Evolutionary conservation across 2,329 filamentous ascomycete species (phyloP).

Genomic region (Knufia petricola): DNA sequence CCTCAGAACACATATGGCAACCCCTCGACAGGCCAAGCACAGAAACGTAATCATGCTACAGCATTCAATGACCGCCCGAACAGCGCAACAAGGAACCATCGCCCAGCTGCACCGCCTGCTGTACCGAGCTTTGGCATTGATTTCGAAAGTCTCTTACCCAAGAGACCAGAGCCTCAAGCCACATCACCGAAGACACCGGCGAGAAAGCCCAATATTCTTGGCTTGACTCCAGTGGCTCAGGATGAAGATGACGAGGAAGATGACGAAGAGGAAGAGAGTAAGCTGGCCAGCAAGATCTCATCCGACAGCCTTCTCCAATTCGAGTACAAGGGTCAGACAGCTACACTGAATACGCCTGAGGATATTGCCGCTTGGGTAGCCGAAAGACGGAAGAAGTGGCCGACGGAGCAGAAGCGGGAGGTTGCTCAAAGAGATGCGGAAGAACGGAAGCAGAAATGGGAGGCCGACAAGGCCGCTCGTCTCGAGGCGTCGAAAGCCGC

Average conservation of each 20-base stretch:
- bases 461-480: constrained; percentile 49
- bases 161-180: constrained; percentile 9
- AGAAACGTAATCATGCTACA: constrained; percentile 22
- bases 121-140: constrained; percentile 22
- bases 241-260: constrained; percentile 39
- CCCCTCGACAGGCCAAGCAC: constrained; percentile 7
- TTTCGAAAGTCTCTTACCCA: constrained; percentile 16
- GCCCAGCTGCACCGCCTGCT: constrained; percentile 18
- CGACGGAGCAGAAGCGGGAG: constrained; percentile 60
- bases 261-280: constrained; percentile 37
- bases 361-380: constrained; percentile 73
- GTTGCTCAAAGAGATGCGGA: constrained; percentile 31
- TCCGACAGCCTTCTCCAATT: constrained; percentile 35
- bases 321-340: constrained; percentile 47
- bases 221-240: constrained; percentile 37
- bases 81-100: constrained; percentile 9
- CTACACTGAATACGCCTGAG: constrained; percentile 45
- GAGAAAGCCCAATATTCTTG: constrained; percentile 38
- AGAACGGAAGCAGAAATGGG: constrained; percentile 54
- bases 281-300: constrained; percentile 26
- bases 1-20: constrained; percentile 5
- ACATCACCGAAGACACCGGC: constrained; percentile 30
- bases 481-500: constrained; percentile 32
- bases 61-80: constrained; percentile 15
- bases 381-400: constrained; percentile 70